These are phyloP conservation scores for Tympanopsis confertula DNA, from an alignment of 2,329 filamentous ascomycete species.

Conservation along the genomic window DNA sequence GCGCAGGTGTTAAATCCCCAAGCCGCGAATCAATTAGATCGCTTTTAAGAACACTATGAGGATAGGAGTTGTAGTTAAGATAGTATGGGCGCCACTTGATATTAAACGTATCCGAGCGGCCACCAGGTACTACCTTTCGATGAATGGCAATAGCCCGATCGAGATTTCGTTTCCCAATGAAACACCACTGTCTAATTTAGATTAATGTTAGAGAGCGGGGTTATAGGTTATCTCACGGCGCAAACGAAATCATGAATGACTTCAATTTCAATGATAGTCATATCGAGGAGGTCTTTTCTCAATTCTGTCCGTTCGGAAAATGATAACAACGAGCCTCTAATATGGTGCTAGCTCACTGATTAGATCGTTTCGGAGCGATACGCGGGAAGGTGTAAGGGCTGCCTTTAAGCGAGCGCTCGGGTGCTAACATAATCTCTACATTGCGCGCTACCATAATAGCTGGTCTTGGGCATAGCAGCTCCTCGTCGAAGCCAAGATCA, in stretches of 20 bases:
- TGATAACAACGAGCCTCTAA: too few species aligned
- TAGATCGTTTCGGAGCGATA: too few species aligned
- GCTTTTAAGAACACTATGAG: conserved; percentile 11
- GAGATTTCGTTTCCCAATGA: conserved; percentile 24
- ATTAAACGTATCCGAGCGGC: conserved; percentile 17
- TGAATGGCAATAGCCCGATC: conserved; percentile 23
- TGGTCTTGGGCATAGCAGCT: too few species aligned
- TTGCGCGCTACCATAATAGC: too few species aligned
- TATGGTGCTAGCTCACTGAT: too few species aligned
- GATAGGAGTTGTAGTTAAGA: conserved; percentile 14
- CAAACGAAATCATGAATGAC: conserved; percentile 18
- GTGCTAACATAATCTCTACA: too few species aligned
- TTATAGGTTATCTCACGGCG: conserved; percentile 9
- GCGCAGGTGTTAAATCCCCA: conserved; percentile 10
- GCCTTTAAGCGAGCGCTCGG: too few species aligned
- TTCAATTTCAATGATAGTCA: conserved; percentile 11
- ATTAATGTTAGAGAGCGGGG: not conserved
- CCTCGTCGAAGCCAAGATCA: too few species aligned
- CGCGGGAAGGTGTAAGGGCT: too few species aligned
- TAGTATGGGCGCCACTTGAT: conserved; percentile 25
- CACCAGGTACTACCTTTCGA: conserved; percentile 24
- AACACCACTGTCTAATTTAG: conserved; percentile 18
- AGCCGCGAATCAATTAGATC: conserved; percentile 11
- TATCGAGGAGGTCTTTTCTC: not conserved
- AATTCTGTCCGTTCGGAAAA: too few species aligned